phyloP scores from a whole-genome alignment of 2,329 filamentous ascomycete species.

The Metarhizium brunneum region DNA sequence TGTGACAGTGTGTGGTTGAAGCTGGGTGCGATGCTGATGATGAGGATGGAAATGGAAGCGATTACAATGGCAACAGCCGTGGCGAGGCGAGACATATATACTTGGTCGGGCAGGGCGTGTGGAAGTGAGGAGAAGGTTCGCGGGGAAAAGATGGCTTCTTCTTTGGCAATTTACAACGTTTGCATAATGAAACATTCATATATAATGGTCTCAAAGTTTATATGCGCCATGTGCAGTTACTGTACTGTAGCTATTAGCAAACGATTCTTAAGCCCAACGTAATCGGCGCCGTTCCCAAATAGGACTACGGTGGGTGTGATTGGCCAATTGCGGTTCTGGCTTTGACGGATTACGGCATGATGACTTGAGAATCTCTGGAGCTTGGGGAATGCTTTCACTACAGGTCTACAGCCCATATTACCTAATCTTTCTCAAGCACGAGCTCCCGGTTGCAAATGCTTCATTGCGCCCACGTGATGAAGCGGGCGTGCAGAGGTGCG shows the following conservation, averaged over 20 bases:
- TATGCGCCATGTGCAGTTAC: not conserved
- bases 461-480: not conserved
- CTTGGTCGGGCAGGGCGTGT: not conserved
- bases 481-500: not conserved
- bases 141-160: constrained; percentile 8
- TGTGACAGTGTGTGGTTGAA: constrained; percentile 7
- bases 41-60: constrained; percentile 28
- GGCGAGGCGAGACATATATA: constrained; percentile 31
- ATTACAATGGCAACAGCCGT: constrained; percentile 24
- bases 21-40: constrained; percentile 16
- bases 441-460: not conserved
- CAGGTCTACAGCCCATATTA: too few relatives aligned
- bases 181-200: not conserved
- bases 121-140: constrained; percentile 18
- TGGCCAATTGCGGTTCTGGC: not conserved
- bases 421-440: not conserved
- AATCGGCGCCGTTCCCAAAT: not conserved
- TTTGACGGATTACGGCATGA: not conserved
- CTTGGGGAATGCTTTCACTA: not conserved
- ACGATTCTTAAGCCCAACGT: constrained; percentile 6
- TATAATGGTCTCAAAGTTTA: not conserved
- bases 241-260: not conserved
- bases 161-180: not conserved
- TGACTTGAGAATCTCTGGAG: not conserved
- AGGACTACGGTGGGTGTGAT: constrained; percentile 1